Evolutionary conservation across 805 yeast species (phyloP), one percentile per base, ranked within the genome.

Genomic region (Alloascoidea hylecoeti): DNA sequence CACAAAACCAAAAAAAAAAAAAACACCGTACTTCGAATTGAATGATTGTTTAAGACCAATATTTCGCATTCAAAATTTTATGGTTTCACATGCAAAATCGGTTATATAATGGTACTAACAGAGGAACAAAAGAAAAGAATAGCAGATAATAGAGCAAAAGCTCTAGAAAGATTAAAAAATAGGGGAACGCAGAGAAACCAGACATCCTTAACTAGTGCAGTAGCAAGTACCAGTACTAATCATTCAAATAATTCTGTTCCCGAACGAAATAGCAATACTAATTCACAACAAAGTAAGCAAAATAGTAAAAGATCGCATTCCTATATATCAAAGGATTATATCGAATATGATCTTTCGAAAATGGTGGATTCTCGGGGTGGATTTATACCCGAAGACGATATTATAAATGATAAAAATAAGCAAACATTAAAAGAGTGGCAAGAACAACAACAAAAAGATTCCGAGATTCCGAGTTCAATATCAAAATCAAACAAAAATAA

Each of bases 281-380:
- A n/a, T n/a, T n/a, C n/a, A n/a, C n/a, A n/a, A n/a, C n/a, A n/a
- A n/a, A 23, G 30, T n/a, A 23, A n/a, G 9, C 13, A 9, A 9
- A 23, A n/a, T n/a, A 9, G 30, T 9, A 23, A 23, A n/a, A 23
- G 30, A n/a, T 9, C 30, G n/a, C 9, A n/a, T 9, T 23, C 30
- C 30, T 23, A 23, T 23, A 9, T 23, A 9, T 23, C 30, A n/a
- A 41, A 50, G 33, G 56, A 56, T 41, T 63, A 58, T 41, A 59
- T 63, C 32, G 68, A 63, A 35, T 63, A 51, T 45, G 55, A 92
- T 57, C 72, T 92, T 46, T 72, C 96, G 2, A 80, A 85, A n/a
- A 81, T 94, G 85, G 72, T 73, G 44, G 96, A 92, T 48, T 63
- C 80, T 1, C 69, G 71, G 49, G 97, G 96, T 48, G 99, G 99